Percentiles rank a stretch among this genome's conserved stretches.
These are phyloP conservation scores for Vitis amurensis DNA, from an alignment of 164 flowering plant species.

Conservation along the genomic window DNA sequence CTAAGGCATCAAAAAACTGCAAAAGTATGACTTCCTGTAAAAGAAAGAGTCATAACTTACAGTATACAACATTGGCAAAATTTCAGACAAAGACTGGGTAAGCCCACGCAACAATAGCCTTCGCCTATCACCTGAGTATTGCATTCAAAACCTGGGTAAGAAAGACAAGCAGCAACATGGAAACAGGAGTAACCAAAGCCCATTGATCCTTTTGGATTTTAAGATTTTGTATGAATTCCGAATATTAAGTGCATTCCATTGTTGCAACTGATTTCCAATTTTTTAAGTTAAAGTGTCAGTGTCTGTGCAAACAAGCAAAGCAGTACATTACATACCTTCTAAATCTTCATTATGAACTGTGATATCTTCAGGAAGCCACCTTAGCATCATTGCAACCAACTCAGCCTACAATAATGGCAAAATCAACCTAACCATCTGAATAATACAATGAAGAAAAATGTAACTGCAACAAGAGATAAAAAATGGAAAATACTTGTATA, in stretches of 20 bases:
- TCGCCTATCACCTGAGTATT: conserved; percentile 77
- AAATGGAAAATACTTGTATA: conserved; percentile 47
- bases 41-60: conserved; percentile 41
- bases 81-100: conserved; percentile 83
- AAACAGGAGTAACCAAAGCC: not conserved
- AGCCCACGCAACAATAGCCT: conserved; percentile 84
- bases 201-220: not conserved
- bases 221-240: not conserved
- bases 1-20: conserved; percentile 11
- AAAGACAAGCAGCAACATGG: conserved; percentile 5
- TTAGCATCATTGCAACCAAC: conserved; percentile 83
- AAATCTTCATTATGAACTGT: conserved; percentile 98
- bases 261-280: no score
- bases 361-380: conserved; percentile 99
- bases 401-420: conserved; percentile 64
- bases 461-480: not conserved
- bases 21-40: not conserved
- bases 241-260: not conserved
- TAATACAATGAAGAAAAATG: not conserved
- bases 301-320: not conserved
- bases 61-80: conserved; percentile 73
- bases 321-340: conserved; percentile 60
- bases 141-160: conserved; percentile 16
- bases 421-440: not conserved
- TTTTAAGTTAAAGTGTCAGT: no score